Percentiles rank a stretch among this genome's conserved stretches.
Evolutionary conservation across 225 moss, liverwort and hornwort genomes (phyloP).

Genomic region (Lunularia cruciata): DNA sequence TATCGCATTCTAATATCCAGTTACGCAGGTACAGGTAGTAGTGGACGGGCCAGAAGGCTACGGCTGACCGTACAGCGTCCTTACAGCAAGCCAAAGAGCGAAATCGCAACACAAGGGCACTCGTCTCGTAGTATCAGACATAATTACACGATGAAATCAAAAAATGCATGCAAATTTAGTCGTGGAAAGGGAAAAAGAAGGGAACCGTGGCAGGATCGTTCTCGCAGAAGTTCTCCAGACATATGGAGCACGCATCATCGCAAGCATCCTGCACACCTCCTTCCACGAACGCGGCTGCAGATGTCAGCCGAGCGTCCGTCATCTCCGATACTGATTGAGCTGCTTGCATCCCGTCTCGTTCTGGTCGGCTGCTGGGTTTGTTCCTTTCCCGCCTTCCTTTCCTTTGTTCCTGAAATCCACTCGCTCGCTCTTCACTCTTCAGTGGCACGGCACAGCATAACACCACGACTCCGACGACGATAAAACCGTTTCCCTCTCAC

Average conservation of each 20-base stretch:
- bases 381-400: neutral
- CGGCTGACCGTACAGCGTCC: too few relatives aligned
- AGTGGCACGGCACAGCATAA: neutral
- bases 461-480: neutral
- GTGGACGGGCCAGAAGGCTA: too few relatives aligned
- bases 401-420: too few relatives aligned
- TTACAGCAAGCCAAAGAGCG: neutral
- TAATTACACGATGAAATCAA: neutral
- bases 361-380: neutral
- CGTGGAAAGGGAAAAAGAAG: neutral
- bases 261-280: conserved; percentile 92
- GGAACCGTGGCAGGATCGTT: conserved; percentile 79
- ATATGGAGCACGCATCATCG: conserved; percentile 94
- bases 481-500: conserved; percentile 12
- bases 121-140: neutral
- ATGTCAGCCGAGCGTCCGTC: conserved; percentile 53
- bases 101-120: too few relatives aligned
- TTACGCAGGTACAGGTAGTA: too few relatives aligned
- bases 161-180: neutral
- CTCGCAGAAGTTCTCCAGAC: conserved; percentile 84
- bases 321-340: conserved; percentile 5
- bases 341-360: conserved; percentile 12
- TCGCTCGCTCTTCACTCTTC: neutral
- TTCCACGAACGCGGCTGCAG: conserved; percentile 89
- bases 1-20: too few relatives aligned